Conservation (phyloP, 306 rosid genomes). For the Cicer bijugum region DNA sequence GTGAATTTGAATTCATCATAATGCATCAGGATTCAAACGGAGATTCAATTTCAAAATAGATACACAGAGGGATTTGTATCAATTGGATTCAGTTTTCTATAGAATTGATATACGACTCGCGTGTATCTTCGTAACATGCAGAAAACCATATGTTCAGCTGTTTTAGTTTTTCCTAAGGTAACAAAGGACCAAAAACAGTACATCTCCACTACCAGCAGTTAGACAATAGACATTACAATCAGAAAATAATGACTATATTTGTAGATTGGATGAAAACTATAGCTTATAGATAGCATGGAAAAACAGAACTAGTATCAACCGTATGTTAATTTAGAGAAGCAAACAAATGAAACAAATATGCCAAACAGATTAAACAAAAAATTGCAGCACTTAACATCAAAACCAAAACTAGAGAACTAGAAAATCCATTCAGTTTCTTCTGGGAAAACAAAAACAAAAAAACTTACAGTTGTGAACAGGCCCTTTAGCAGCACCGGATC, state of each 20-base stretch:
- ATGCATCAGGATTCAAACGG: neutral
- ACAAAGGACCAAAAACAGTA: neutral
- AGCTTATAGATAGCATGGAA: slow-evolving; percentile 8
- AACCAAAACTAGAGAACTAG: slow-evolving; percentile 8
- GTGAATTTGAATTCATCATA: neutral
- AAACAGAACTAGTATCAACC: slow-evolving; percentile 14
- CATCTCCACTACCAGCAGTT: slow-evolving; percentile 23
- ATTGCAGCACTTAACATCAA: slow-evolving; percentile 33
- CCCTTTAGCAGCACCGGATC: slow-evolving; percentile 44
- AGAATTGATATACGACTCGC: neutral
- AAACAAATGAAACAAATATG: slow-evolving; percentile 15
- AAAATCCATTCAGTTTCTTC: neutral
- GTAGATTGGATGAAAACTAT: slow-evolving; percentile 16
- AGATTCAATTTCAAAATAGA: neutral
- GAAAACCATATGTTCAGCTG: neutral
- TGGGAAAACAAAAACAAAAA: neutral
- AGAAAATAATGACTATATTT: neutral
- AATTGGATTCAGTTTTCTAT: neutral
- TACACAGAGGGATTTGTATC: neutral
- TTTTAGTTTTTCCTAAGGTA: slow-evolving; percentile 12
- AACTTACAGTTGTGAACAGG: slow-evolving; percentile 49
- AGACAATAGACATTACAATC: neutral
- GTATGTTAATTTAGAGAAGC: slow-evolving; percentile 4
- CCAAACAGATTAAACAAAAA: slow-evolving; percentile 7
- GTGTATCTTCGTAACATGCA: neutral